Percentiles rank a stretch among this genome's conserved stretches.
Conservation (phyloP, 2,329 filamentous ascomycete genomes). For the Rutstroemia sp. region DNA sequence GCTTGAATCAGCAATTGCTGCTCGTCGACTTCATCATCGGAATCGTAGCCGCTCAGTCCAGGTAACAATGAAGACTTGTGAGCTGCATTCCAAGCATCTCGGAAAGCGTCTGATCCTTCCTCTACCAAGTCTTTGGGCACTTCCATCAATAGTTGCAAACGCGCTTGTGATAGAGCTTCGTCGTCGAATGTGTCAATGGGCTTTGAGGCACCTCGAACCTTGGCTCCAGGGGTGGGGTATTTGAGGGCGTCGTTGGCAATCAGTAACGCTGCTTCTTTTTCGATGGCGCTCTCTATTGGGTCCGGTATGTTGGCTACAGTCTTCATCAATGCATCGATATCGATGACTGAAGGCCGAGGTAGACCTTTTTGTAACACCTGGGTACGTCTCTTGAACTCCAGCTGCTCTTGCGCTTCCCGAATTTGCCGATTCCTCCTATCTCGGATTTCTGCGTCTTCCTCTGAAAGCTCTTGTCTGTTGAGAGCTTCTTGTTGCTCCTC, state of each 20-base stretch:
- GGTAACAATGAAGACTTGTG: constrained; percentile 57
- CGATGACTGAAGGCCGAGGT: constrained; percentile 67
- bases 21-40: constrained; percentile 54
- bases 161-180: constrained; percentile 63
- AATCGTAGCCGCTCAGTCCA: constrained; percentile 72
- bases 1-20: constrained; percentile 39
- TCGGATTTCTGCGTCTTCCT: constrained; percentile 59
- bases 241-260: constrained; percentile 75
- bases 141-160: constrained; percentile 55
- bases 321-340: constrained; percentile 61
- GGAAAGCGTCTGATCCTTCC: constrained; percentile 45
- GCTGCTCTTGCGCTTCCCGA: constrained; percentile 58
- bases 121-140: constrained; percentile 41
- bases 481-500: constrained; percentile 65
- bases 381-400: constrained; percentile 75
- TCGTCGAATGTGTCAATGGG: constrained; percentile 62
- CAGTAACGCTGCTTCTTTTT: constrained; percentile 68
- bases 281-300: constrained; percentile 61
- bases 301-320: constrained; percentile 54
- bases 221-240: constrained; percentile 62
- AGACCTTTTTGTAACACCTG: constrained; percentile 85
- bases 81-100: constrained; percentile 45
- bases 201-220: constrained; percentile 53
- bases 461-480: constrained; percentile 42
- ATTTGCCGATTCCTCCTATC: constrained; percentile 72